Evolutionary conservation across 805 yeast genomes (phyloP), one percentile per base, ranked within the genome.

Genomic region (Yamadazyma insecticola): DNA sequence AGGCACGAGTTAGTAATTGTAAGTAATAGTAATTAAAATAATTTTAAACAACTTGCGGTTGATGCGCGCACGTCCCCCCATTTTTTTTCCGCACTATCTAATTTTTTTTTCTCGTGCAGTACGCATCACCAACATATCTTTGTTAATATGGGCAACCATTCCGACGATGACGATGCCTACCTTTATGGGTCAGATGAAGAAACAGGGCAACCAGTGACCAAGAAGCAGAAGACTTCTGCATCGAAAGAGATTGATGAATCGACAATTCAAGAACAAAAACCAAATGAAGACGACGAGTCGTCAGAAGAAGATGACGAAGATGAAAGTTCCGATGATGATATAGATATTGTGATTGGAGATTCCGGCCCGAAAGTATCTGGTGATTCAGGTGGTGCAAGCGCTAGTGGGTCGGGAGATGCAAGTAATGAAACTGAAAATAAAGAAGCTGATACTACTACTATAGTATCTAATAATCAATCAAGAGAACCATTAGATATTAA

Each of bases 331-430:
- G 80, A 72, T 13, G 81, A 78, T 33, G 92, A 84, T 47, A 74
- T 89, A 21, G 96, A 89, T 55, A 83, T 90, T 50, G 82, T 89
- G 28, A 82, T 89, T 15, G 73, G 70, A 6, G 67, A 62, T 10
- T 40, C 55, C 2, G 43, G 51, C 26, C 37, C 60, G 30, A 38
- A 51, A 9, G 37, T 41, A n/a, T 25, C 60, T 3, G 52, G 51
- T 2, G 44, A 56, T 20, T 50, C 47, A 6, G 50, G 58, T 12
- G 64, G 55, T 16, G 48, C 67, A 15, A 22, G 30, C 45, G 41
- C 16, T 28, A 30, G 33, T 13, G 13, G 18, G 28, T n/a, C 14
- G 12, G 19, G 28, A 19, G 12, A 11, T 4, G 30, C 27, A 13
- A 12, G 11, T n/a, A 29, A 22, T 2, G 29, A 27, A 3, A n/a